These are phyloP conservation scores for Pistacia vera DNA, from an alignment of 345 rosid genomes.

Conservation along the genomic window DNA sequence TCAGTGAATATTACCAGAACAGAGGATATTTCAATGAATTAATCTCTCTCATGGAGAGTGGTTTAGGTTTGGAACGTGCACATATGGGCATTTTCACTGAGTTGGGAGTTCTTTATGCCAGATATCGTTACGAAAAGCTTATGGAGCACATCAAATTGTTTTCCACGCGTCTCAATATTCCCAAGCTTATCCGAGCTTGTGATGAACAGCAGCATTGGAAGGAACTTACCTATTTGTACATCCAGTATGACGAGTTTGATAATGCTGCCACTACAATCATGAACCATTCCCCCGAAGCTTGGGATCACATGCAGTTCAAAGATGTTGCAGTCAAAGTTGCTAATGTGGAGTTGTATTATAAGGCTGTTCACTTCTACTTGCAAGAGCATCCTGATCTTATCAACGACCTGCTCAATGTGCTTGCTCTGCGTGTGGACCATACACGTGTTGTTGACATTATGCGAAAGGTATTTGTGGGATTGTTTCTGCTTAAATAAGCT, in stretches of 20 bases:
- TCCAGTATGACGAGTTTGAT: slow-evolving; percentile 93
- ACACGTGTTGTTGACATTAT: slow-evolving; percentile 96
- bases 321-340: slow-evolving; percentile 95
- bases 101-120: slow-evolving; percentile 97
- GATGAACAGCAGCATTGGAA: slow-evolving; percentile 99
- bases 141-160: slow-evolving; percentile 98
- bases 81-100: slow-evolving; percentile 99
- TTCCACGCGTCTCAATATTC: slow-evolving; percentile 96
- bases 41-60: slow-evolving; percentile 99
- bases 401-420: slow-evolving; percentile 91
- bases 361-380: slow-evolving; percentile 98
- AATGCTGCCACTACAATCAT: slow-evolving; percentile 98
- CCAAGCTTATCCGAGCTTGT: slow-evolving; percentile 96
- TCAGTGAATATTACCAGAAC: slow-evolving; percentile 95
- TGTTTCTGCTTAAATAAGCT: background rate
- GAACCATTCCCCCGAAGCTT: slow-evolving; percentile 99
- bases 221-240: slow-evolving; percentile 90
- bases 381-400: slow-evolving; percentile 97
- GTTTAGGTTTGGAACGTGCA: slow-evolving; percentile 94
- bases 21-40: slow-evolving; percentile 95
- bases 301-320: slow-evolving; percentile 99
- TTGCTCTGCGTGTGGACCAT: slow-evolving; percentile 93
- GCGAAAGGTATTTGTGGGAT: slow-evolving; percentile 66
- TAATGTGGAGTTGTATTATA: slow-evolving; percentile 90
- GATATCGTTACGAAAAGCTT: slow-evolving; percentile 93